phyloP scores from a whole-genome alignment of 179 eudicot species.

The Camellia oleifera region DNA sequence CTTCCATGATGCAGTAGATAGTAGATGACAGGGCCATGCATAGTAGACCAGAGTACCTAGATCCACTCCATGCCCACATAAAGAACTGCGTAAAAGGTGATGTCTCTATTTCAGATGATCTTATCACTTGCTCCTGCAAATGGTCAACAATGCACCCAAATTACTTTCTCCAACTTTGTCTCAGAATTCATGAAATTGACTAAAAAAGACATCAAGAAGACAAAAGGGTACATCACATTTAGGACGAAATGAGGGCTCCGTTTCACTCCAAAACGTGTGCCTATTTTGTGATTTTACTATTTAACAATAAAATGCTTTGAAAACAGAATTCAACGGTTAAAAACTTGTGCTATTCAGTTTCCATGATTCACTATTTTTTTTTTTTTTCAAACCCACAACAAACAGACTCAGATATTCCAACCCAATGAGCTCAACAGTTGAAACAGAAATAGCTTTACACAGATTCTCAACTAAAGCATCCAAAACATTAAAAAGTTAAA shows the following conservation, averaged over 20 bases:
- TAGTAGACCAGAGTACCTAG: slow-evolving; percentile 55
- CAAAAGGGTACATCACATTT: background rate
- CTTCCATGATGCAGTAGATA: slow-evolving; percentile 55
- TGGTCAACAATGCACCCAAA: background rate
- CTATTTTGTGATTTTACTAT: background rate
- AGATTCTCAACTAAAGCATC: background rate
- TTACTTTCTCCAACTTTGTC: slow-evolving; percentile 1
- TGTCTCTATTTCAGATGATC: slow-evolving; percentile 35
- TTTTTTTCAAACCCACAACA: background rate
- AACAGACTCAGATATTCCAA: background rate
- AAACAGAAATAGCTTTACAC: background rate
- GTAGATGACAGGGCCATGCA: slow-evolving; percentile 49
- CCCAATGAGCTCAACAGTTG: background rate
- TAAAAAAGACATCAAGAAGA: background rate
- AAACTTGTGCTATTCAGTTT: background rate
- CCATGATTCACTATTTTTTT: background rate
- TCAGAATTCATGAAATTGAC: background rate
- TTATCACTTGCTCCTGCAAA: slow-evolving; percentile 37
- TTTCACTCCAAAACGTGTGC: background rate
- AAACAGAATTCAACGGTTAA: background rate
- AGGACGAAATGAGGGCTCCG: background rate
- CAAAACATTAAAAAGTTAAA: background rate
- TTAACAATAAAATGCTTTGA: background rate
- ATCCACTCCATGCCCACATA: slow-evolving; percentile 54
- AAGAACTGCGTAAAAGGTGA: slow-evolving; percentile 33